Base-by-base conservation (phyloP, 2,329 filamentous ascomycete genomes). In the Sarocladiaceae sp. region DNA sequence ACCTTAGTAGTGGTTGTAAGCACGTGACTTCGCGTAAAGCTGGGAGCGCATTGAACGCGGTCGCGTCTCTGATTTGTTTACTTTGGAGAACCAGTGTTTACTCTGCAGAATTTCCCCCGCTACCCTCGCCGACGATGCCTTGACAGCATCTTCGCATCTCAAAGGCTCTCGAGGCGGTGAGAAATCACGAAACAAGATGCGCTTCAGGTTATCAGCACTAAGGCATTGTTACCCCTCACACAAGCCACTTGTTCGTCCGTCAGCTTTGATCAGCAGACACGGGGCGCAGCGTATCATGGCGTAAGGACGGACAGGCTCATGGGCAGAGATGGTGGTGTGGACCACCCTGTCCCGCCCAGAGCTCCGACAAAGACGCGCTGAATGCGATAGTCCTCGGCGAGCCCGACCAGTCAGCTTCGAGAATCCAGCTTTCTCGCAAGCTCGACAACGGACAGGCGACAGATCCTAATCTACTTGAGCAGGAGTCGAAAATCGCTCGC, bases 61-160 rank as follows among this genome's bases (percentile, higher is more conserved):
- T 37, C 47, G 47, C 47, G 47, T 27, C 26, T 19, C 39, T 6
- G 23, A 21, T 46, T 35, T 49, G 45, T 49, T 49, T 49, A 49
- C 47, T 48, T 45, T 43, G 15, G 11, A 24, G 11, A 23, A 26
- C n/a, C 33, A 20, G 19, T 46, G 44, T 46, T 46, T 46, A 48
- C 44, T 46, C 34, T 43, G n/a, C 7, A n/a, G 26, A n/a, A 6
- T 39, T 15, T 24, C 37, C 37, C 21, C 23, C 21, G 6, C 23
- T 18, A n/a, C n/a, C n/a, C n/a, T n/a, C n/a, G n/a, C n/a, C n/a
- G n/a, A n/a, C n/a, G n/a, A n/a, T n/a, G n/a, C n/a, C n/a, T n/a
- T n/a, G n/a, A n/a, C n/a, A n/a, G n/a, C n/a, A n/a, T n/a, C 37
- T 12, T 35, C 33, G 37, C 23, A 41, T 29, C 21, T 11, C 20